Base-by-base conservation (phyloP, 164 flowering plant species). In the Malania oleifera region DNA sequence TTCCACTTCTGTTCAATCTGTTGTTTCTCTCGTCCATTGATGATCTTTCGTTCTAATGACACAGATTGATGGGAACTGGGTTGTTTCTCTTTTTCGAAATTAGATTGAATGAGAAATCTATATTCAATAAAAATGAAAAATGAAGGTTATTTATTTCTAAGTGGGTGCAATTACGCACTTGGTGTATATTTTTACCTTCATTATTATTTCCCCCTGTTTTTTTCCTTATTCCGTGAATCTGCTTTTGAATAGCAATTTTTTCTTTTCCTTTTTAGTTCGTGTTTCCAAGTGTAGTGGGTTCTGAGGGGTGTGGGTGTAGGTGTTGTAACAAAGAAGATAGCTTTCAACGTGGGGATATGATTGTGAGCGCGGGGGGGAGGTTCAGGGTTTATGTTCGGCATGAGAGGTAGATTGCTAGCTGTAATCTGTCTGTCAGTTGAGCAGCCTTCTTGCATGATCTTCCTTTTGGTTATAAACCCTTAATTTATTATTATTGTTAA, bases 401-500 rank as follows among this genome's bases (percentile, higher is more conserved):
- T 80, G 83, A 76, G 61, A 62, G 60, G 49, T n/a, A n/a, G 27
- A 11, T 60, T 74, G 85, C 81, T 80, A 85, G 95, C 91, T 89
- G 96, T 80, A 73, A 74, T 65, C 76, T 66, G 73, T 35, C 80
- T 81, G 96, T 80, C 87, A 75, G 73, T 79, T 67, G 64, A 72
- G 76, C 89, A 87, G 82, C 80, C 77, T 75, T 85, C 88, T 78
- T 87, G 95, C 97, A 81, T 87, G 97, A 89, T 81, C 84, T 64
- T 25, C 24, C 54, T 64, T 57, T 23, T 19, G 47, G 46, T 35
- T 34, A 45, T 46, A 14, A 28, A 15, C 18, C 35, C 35, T 22
- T 45, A 8, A 45, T 45, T 45, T 54, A 19, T 63, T 50, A 17
- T 45, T 43, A 3, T 52, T 45, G 26, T 57, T 40, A 14, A 0